phyloP scores from a whole-genome alignment of 805 yeast genomes.

The Saturnispora besseyi region DNA sequence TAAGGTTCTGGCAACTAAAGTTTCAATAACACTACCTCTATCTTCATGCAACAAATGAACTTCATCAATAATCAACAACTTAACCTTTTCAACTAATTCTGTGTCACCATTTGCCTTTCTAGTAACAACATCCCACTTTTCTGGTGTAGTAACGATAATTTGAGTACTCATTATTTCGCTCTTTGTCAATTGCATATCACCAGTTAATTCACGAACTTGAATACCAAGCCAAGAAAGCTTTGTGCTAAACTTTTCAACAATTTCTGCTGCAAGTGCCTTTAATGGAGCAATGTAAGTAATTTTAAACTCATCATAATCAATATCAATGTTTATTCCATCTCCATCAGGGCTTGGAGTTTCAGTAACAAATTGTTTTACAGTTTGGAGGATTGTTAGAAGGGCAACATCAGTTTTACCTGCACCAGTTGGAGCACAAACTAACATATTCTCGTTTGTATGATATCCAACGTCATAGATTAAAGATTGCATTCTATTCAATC shows the following conservation, averaged over 20 bases:
- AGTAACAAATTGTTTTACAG: conserved; percentile 62
- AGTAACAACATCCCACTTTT: conserved; percentile 96
- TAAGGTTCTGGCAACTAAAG: conserved; percentile 86
- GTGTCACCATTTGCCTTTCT: conserved; percentile 86
- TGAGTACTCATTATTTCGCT: conserved; percentile 77
- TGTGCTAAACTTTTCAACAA: conserved; percentile 78
- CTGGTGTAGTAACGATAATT: conserved; percentile 89
- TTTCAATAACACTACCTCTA: conserved; percentile 95
- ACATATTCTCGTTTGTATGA: conserved; percentile 87
- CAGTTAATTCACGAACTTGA: conserved; percentile 80
- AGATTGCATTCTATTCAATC: conserved; percentile 82
- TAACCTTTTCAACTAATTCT: conserved; percentile 76
- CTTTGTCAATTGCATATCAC: conserved; percentile 88
- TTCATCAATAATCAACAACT: conserved; percentile 85
- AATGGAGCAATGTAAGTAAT: conserved; percentile 89
- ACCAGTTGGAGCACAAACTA: conserved; percentile 96
- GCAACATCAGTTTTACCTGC: conserved; percentile 98
- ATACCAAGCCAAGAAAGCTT: conserved; percentile 81
- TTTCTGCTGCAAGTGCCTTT: conserved; percentile 93
- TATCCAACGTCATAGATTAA: conserved; percentile 88
- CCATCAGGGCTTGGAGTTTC: conserved; percentile 33
- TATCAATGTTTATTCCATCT: conserved; percentile 46
- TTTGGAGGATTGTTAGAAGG: conserved; percentile 64
- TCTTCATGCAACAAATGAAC: conserved; percentile 96
- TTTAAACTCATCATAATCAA: conserved; percentile 78